These are phyloP conservation scores for Pueraria montana DNA, from an alignment of 306 rosid genomes.

Conservation along the genomic window DNA sequence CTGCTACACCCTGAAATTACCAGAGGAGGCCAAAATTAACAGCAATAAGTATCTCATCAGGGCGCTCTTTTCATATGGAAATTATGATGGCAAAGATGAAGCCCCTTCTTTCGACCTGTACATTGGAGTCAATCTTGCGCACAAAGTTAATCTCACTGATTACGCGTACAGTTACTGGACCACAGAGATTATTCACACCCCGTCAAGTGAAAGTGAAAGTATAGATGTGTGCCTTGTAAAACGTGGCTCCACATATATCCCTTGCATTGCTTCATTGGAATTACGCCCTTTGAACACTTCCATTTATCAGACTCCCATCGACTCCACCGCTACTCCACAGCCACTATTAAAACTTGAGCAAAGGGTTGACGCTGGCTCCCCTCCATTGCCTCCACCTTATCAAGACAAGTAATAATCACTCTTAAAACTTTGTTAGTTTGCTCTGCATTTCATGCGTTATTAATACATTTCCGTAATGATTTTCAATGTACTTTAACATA, in stretches of 20 bases:
- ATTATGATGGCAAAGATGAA: slow-evolving; percentile 52
- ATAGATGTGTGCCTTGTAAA: slow-evolving; percentile 57
- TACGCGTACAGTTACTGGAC: background rate
- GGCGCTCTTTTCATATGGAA: slow-evolving; percentile 55
- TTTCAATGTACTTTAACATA: no score
- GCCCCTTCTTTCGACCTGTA: slow-evolving; percentile 49
- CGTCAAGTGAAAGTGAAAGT: no score
- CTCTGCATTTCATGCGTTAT: no score
- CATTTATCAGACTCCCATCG: slow-evolving; percentile 12
- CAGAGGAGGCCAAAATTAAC: no score
- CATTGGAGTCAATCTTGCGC: slow-evolving; percentile 60
- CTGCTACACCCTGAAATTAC: slow-evolving; percentile 58
- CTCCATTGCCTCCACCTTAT: background rate
- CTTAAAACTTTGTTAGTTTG: no score
- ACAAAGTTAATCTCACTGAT: background rate
- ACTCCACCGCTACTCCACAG: background rate
- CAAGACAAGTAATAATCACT: no score
- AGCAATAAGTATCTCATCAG: slow-evolving; percentile 53
- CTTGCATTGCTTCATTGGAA: slow-evolving; percentile 62
- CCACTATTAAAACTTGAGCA: background rate
- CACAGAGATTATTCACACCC: no score
- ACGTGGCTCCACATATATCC: slow-evolving; percentile 50
- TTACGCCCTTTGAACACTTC: slow-evolving; percentile 45
- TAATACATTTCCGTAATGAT: no score
- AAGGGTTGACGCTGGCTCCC: slow-evolving; percentile 43